These are phyloP conservation scores for Penicillium arizonense DNA, from an alignment of 495 filamentous ascomycete species.

Conservation along the genomic window DNA sequence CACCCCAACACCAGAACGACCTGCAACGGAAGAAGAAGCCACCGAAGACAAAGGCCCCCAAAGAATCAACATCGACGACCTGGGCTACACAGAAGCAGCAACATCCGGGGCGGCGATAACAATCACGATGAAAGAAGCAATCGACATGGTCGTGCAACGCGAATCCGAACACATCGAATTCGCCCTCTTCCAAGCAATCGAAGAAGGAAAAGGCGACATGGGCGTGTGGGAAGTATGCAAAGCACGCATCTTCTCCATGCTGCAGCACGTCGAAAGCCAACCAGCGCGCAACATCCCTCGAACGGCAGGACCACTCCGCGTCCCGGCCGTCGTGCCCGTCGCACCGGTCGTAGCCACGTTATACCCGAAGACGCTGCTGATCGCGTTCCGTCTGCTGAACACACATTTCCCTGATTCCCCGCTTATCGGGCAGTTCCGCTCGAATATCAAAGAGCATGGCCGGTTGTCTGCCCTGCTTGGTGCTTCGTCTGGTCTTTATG, in stretches of 20 bases:
- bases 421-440: slow-evolving; percentile 61
- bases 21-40: slow-evolving; percentile 4
- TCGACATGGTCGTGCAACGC: slow-evolving; percentile 26
- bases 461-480: slow-evolving; percentile 70
- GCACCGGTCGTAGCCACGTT: slow-evolving; percentile 60
- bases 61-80: slow-evolving; percentile 16
- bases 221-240: slow-evolving; percentile 73
- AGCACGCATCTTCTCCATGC: slow-evolving; percentile 64
- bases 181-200: slow-evolving; percentile 26
- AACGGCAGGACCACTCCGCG: slow-evolving; percentile 16
- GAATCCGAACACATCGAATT: slow-evolving; percentile 28
- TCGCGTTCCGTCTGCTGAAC: slow-evolving; percentile 63
- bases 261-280: slow-evolving; percentile 37
- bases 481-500: slow-evolving; percentile 69
- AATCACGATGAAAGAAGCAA: slow-evolving; percentile 22
- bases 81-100: slow-evolving; percentile 20
- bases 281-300: slow-evolving; percentile 8
- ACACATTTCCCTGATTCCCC: slow-evolving; percentile 58
- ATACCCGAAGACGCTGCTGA: slow-evolving; percentile 64
- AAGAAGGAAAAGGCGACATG: slow-evolving; percentile 56
- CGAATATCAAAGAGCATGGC: slow-evolving; percentile 69
- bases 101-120: background rate
- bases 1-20: background rate
- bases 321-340: slow-evolving; percentile 36
- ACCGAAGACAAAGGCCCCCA: background rate